These are phyloP conservation scores for Hypoxylon trugodes DNA, from an alignment of 495 filamentous ascomycete species.

Conservation along the genomic window DNA sequence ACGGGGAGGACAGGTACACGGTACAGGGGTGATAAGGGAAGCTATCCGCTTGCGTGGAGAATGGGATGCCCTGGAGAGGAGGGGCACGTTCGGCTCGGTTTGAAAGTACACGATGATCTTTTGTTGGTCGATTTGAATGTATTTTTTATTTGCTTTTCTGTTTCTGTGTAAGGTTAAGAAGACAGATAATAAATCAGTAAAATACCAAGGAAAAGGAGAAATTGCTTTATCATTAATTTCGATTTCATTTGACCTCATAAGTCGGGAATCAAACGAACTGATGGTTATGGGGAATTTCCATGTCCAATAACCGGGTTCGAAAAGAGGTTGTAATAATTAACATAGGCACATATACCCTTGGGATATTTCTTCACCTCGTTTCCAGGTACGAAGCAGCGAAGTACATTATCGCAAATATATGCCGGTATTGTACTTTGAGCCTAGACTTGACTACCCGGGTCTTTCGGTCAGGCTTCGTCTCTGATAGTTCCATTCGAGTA, in stretches of 20 bases:
- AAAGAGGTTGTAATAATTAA: conserved; percentile 37
- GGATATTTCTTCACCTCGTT: background rate
- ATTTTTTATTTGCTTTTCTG: background rate
- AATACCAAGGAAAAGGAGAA: conserved; percentile 13
- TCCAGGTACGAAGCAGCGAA: background rate
- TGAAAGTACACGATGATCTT: too few species aligned
- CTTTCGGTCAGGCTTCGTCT: conserved; percentile 18
- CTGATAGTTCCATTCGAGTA: conserved; percentile 17
- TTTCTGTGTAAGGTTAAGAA: background rate
- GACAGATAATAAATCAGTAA: too few species aligned
- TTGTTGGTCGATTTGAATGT: background rate
- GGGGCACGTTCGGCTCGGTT: conserved; percentile 9
- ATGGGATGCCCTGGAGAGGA: too few species aligned
- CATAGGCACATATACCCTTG: conserved; percentile 28
- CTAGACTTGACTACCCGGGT: conserved; percentile 5
- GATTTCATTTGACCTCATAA: conserved; percentile 21
- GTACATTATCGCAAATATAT: too few species aligned
- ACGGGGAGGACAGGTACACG: too few species aligned
- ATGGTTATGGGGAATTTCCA: conserved; percentile 8
- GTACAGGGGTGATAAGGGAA: too few species aligned
- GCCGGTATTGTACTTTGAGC: too few species aligned
- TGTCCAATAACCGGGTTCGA: conserved; percentile 34
- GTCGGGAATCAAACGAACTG: conserved; percentile 12
- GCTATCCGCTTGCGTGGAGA: conserved; percentile 29
- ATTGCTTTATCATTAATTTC: conserved; percentile 21